Evolutionary conservation across 2,329 filamentous ascomycete genomes (phyloP).

Genomic region (Phaeophleospora eucalypticola): DNA sequence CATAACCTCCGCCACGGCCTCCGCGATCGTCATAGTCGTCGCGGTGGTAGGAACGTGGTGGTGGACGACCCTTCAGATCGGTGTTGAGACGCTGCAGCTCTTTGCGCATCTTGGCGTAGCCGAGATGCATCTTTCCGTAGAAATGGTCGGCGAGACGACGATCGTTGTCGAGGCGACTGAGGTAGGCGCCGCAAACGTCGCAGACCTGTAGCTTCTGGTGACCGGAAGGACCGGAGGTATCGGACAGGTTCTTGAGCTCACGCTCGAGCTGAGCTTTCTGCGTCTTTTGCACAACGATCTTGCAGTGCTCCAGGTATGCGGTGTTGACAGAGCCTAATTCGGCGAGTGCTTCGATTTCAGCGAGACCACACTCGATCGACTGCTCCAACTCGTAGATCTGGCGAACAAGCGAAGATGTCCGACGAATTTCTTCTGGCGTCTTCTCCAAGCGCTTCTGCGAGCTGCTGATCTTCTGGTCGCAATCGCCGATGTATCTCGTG

Average conservation of each 20-base stretch:
- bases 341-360: slow-evolving; percentile 81
- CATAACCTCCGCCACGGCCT: slow-evolving; percentile 37
- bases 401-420: slow-evolving; percentile 80
- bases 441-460: slow-evolving; percentile 83
- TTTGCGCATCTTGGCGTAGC: slow-evolving; percentile 97
- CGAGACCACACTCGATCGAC: slow-evolving; percentile 74
- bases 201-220: slow-evolving; percentile 98
- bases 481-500: slow-evolving; percentile 94
- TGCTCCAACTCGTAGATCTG: slow-evolving; percentile 74
- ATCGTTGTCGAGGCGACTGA: slow-evolving; percentile 90
- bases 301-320: slow-evolving; percentile 83
- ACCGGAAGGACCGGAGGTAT: slow-evolving; percentile 86
- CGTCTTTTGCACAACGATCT: slow-evolving; percentile 73
- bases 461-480: slow-evolving; percentile 80
- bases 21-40: slow-evolving; percentile 41
- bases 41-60: slow-evolving; percentile 46
- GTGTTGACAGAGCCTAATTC: slow-evolving; percentile 75
- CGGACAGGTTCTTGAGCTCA: slow-evolving; percentile 83
- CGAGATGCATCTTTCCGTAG: slow-evolving; percentile 98
- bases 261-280: slow-evolving; percentile 79
- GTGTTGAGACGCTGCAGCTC: slow-evolving; percentile 82
- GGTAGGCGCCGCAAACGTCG: slow-evolving; percentile 94
- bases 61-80: slow-evolving; percentile 71
- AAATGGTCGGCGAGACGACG: slow-evolving; percentile 92
- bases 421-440: slow-evolving; percentile 89